Evolutionary conservation across 2,329 filamentous ascomycete species (phyloP).

Genomic region (Ophiosphaerella narmari): DNA sequence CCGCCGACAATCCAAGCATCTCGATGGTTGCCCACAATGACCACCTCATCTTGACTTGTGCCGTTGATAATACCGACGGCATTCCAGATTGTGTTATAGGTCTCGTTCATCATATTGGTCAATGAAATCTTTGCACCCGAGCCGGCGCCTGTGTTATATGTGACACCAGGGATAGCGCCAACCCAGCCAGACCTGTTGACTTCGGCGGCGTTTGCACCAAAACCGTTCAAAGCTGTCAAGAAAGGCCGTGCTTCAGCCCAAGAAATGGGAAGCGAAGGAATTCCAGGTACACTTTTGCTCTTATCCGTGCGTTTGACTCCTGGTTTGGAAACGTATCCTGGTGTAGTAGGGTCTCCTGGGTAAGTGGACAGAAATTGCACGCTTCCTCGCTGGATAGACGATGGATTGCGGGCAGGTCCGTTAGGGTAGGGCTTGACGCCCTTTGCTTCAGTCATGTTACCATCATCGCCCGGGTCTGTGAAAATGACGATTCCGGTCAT

Average conservation of each 20-base stretch:
- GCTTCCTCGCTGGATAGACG: constrained; percentile 52
- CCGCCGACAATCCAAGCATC: constrained; percentile 61
- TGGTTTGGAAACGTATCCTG: constrained; percentile 79
- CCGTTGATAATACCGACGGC: constrained; percentile 71
- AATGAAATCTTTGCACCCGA: constrained; percentile 54
- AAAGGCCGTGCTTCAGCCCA: constrained; percentile 81
- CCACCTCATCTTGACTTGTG: constrained; percentile 61
- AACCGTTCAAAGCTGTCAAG: constrained; percentile 79
- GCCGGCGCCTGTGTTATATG: constrained; percentile 51
- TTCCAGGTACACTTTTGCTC: constrained; percentile 68
- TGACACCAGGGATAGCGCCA: constrained; percentile 42
- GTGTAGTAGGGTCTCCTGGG: constrained; percentile 46
- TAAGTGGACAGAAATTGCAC: constrained; percentile 67
- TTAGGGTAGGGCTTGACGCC: constrained; percentile 50
- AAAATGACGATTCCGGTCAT: constrained; percentile 54
- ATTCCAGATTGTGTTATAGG: constrained; percentile 81
- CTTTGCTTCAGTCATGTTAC: constrained; percentile 53
- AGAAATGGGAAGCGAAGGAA: constrained; percentile 86
- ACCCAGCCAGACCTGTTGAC: constrained; percentile 48
- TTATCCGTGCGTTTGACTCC: constrained; percentile 73
- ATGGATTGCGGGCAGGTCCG: constrained; percentile 52
- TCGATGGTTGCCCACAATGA: constrained; percentile 59
- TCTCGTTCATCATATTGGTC: constrained; percentile 77
- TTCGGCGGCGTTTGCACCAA: constrained; percentile 64
- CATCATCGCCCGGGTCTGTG: constrained; percentile 53